Base-by-base conservation (phyloP, 2,329 filamentous ascomycete species). In the Apiospora phragmitis region DNA sequence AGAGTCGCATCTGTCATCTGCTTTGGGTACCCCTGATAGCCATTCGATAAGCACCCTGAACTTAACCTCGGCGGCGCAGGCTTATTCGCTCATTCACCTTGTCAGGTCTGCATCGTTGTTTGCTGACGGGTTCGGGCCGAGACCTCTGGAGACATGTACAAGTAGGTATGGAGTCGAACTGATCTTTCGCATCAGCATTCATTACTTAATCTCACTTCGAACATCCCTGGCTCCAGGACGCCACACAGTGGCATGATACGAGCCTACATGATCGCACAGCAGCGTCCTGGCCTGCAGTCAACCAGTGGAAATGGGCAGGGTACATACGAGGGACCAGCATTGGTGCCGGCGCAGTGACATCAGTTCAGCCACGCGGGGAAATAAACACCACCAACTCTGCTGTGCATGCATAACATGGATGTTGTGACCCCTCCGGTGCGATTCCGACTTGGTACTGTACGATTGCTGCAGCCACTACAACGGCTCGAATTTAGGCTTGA, bases 321-420 rank as follows among this genome's bases (percentile, higher is more conserved):
- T 62, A 62, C 32, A 32, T 62, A 62, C 32, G 55, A 62, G 32
- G 55, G 55, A 11, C 55, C 32, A 59, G 51, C 51, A 35, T 35
- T 35, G 51, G 51, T 59, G 29, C 29, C 18, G 55, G 55, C 21
- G 55, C 55, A 38, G 55, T 62, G 55, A 62, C 55, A 62, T 62
- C 55, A 62, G 55, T 62, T 38, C 55, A 62, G 55, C 55, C 55
- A 62, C 55, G 55, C 55, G 55, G 55, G 55, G 55, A 62, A 62
- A 62, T 38, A 62, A 32, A 62, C 55, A 62, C 51, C 51, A 62
- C 55, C 55, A 38, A 38, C 29, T 21, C 18, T 62, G 16, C 51
- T 55, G 16, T 26, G 55, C 55, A 62, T 62, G 55, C 55, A 62
- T 62, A 62, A n/a, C 55, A 62, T n/a, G n/a, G n/a, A n/a, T 62